These are phyloP conservation scores for Berkeleyomyces basicola DNA, from an alignment of 2,329 filamentous ascomycete species.

Conservation along the genomic window DNA sequence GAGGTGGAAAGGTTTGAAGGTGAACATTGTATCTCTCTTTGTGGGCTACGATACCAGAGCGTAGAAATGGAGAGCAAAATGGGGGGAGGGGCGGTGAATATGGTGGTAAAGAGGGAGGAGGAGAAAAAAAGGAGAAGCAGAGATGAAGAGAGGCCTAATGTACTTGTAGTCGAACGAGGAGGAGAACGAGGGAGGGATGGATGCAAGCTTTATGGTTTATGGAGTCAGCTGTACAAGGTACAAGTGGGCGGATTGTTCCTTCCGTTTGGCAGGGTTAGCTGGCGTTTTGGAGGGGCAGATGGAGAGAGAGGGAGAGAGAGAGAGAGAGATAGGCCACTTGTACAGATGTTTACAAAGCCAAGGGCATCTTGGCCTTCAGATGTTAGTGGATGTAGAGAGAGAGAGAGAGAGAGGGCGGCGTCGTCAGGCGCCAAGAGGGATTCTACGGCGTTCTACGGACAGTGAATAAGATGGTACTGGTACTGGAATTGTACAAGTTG, in stretches of 20 bases:
- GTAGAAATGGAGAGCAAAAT: slow-evolving; percentile 6
- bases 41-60: slow-evolving; percentile 12
- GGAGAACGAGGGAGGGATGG: slow-evolving; percentile 7
- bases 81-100: background rate
- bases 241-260: background rate
- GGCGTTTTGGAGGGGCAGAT: background rate
- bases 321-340: too few species aligned
- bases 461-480: too few species aligned
- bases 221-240: background rate
- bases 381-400: too few species aligned
- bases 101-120: slow-evolving; percentile 14
- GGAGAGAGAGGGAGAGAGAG: too few species aligned
- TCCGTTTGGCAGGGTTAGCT: background rate
- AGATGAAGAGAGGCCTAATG: slow-evolving; percentile 5
- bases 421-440: background rate
- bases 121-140: slow-evolving; percentile 14
- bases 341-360: too few species aligned
- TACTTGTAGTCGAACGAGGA: background rate
- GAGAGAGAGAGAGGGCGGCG: too few species aligned
- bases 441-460: background rate
- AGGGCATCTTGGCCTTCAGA: too few species aligned
- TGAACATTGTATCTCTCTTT: slow-evolving; percentile 26
- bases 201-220: slow-evolving; percentile 6
- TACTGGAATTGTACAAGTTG: too few species aligned
- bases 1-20: slow-evolving; percentile 31